A percentile compares a stretch with the other conserved stretches of the same genome.
Conservation (phyloP, 2,329 filamentous ascomycete genomes). For the Neofusicoccum kwambonambiense region DNA sequence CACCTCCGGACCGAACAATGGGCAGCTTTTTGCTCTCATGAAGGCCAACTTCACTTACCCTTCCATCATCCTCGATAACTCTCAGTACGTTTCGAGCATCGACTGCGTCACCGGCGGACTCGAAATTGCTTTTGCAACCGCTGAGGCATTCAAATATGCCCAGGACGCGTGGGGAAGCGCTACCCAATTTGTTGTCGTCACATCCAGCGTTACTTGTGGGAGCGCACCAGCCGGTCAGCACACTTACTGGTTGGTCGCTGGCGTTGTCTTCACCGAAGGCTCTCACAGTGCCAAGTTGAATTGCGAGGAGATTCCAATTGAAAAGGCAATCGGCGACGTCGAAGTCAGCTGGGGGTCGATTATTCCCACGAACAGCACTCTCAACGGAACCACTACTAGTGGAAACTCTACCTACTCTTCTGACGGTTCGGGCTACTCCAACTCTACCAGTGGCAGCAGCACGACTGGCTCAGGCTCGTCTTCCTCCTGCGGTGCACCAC, state of each 20-base stretch:
- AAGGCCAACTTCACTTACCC: slow-evolving; percentile 3
- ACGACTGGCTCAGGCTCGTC: not conserved
- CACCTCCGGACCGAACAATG: not conserved
- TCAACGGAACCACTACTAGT: not conserved
- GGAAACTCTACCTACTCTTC: not conserved
- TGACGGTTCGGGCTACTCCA: not conserved
- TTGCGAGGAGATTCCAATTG: not conserved
- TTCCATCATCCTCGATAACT: slow-evolving; percentile 2
- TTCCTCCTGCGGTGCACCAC: not conserved
- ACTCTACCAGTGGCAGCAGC: not conserved
- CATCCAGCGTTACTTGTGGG: not conserved
- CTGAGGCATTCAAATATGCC: not conserved
- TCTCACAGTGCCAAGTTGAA: not conserved
- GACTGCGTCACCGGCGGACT: not conserved
- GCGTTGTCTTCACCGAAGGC: not conserved
- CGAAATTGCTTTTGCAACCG: not conserved
- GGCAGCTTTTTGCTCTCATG: not conserved
- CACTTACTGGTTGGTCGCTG: not conserved
- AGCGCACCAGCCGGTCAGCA: not conserved
- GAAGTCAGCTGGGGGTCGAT: not conserved
- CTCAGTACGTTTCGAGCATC: not conserved
- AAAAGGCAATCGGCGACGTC: not conserved
- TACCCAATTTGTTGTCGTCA: not conserved
- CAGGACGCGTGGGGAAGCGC: not conserved
- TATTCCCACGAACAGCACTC: not conserved